These are phyloP conservation scores for Albophoma yamanashiensis DNA, from an alignment of 2,329 filamentous ascomycete species.

Conservation along the genomic window DNA sequence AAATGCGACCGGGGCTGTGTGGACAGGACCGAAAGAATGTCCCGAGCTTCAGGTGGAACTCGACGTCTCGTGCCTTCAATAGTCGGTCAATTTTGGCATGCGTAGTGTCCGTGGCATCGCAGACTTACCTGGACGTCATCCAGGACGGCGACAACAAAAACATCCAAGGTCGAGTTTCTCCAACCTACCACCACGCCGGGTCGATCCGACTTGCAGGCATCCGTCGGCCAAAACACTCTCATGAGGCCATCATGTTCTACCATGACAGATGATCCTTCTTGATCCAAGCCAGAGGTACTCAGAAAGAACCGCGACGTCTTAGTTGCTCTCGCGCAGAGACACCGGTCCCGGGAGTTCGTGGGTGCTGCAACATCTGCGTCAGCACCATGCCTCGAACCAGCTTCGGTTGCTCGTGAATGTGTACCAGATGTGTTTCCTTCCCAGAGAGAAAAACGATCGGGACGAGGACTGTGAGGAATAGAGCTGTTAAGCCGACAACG, in stretches of 20 bases:
- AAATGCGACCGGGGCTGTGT: constrained; percentile 70
- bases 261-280: constrained; percentile 39
- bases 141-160: constrained; percentile 82
- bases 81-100: background rate
- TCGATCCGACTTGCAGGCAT: constrained; percentile 59
- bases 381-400: background rate
- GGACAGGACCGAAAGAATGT: constrained; percentile 74
- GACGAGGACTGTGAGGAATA: constrained; percentile 76
- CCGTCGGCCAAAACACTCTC: constrained; percentile 97
- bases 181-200: constrained; percentile 89
- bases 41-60: constrained; percentile 75
- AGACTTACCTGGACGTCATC: constrained; percentile 76
- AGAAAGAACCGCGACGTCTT: constrained; percentile 89
- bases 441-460: constrained; percentile 76
- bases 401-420: constrained; percentile 11
- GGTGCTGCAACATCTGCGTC: constrained; percentile 49
- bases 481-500: constrained; percentile 68
- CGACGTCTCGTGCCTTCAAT: constrained; percentile 63
- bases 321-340: constrained; percentile 95
- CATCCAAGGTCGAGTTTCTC: constrained; percentile 83
- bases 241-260: constrained; percentile 77
- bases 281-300: constrained; percentile 21
- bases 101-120: background rate
- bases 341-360: constrained; percentile 63
- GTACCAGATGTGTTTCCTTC: constrained; percentile 70